These are phyloP conservation scores for Puccinia coronata DNA, from an alignment of 1,284 basidiomycete genomes.

Conservation along the genomic window DNA sequence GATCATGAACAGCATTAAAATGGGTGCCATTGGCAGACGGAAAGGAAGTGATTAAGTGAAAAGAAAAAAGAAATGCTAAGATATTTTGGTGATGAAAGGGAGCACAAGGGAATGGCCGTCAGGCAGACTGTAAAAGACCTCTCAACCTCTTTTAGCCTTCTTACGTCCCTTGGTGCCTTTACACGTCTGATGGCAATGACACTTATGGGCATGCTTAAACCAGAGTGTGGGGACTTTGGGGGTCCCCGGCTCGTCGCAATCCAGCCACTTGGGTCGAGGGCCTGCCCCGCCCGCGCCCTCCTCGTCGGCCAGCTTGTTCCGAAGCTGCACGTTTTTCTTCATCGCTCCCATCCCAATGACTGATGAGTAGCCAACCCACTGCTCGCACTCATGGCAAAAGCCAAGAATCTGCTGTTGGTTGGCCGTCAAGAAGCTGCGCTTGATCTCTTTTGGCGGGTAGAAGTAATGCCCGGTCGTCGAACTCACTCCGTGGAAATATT, in stretches of 20 bases:
- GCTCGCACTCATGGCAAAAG: conserved; percentile 38
- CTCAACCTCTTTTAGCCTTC: conserved; percentile 37
- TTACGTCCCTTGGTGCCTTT: conserved; percentile 49
- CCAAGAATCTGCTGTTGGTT: conserved; percentile 45
- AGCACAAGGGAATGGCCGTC: no score
- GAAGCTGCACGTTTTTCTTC: background rate
- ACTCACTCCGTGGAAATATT: conserved; percentile 47
- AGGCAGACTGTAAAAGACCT: no score
- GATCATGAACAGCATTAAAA: no score
- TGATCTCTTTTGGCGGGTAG: conserved; percentile 41
- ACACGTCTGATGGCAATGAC: conserved; percentile 50
- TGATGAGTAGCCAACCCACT: conserved; percentile 45
- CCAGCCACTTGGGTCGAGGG: background rate
- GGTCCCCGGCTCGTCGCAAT: background rate
- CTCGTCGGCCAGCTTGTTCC: background rate
- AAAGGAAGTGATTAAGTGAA: no score
- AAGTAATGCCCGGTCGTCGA: conserved; percentile 49
- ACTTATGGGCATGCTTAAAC: conserved; percentile 50
- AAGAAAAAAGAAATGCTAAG: no score
- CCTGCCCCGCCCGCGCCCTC: background rate
- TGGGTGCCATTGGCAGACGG: no score
- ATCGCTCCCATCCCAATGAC: conserved; percentile 16
- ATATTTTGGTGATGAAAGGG: no score
- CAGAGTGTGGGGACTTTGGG: conserved; percentile 46
- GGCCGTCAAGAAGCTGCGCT: conserved; percentile 37